Evolutionary conservation across 495 filamentous ascomycete genomes (phyloP).

Genomic region (Trypethelium eluteriae): DNA sequence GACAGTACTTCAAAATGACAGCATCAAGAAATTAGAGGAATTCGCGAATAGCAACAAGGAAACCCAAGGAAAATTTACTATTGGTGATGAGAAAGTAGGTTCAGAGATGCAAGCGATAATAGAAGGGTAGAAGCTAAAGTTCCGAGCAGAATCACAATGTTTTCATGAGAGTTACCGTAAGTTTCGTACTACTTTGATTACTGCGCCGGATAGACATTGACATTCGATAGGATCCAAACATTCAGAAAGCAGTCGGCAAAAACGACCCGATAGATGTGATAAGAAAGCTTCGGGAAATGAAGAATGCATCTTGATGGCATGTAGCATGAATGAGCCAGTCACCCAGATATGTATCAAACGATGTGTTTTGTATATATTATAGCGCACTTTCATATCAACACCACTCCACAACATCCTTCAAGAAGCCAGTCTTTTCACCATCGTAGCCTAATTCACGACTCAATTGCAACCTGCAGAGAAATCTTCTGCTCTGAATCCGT

Average conservation of each 20-base stretch:
- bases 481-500: constrained; percentile 3
- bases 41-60: constrained; percentile 75
- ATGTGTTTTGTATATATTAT: too few relatives aligned
- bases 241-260: constrained; percentile 78
- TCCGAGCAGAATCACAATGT: constrained; percentile 75
- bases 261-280: constrained; percentile 81
- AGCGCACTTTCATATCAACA: too few relatives aligned
- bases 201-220: constrained; percentile 11
- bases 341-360: too few relatives aligned
- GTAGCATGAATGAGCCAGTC: too few relatives aligned
- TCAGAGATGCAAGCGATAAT: not conserved
- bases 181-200: constrained; percentile 25
- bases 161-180: constrained; percentile 84
- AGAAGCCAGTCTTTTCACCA: too few relatives aligned
- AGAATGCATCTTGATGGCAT: constrained; percentile 49
- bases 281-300: constrained; percentile 80
- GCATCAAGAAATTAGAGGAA: constrained; percentile 64
- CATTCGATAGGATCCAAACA: constrained; percentile 58
- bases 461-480: not conserved
- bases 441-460: too few relatives aligned
- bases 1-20: constrained; percentile 61
- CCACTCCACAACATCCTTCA: too few relatives aligned
- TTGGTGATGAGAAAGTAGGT: constrained; percentile 93
- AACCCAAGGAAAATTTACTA: constrained; percentile 94
- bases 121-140: constrained; percentile 11